phyloP scores from a whole-genome alignment of 2,329 filamentous ascomycete genomes.

The Botrytis byssoidea region DNA sequence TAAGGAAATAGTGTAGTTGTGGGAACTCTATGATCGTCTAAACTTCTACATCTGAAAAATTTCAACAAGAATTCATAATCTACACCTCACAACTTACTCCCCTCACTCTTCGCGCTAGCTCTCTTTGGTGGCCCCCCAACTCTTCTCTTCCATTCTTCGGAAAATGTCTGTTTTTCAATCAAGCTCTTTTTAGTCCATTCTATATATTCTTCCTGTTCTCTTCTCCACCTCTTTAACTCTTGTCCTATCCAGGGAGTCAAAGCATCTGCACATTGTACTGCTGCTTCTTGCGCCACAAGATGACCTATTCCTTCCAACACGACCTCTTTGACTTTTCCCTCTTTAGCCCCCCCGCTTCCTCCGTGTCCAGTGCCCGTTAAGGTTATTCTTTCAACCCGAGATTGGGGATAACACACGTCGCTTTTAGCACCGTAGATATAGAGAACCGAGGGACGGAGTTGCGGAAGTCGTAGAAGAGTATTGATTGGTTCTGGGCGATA shows the following conservation, averaged over 20 bases:
- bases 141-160: constrained; percentile 51
- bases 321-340: constrained; percentile 66
- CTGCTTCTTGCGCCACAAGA: constrained; percentile 79
- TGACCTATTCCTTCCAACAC: constrained; percentile 68
- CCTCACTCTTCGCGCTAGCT: not conserved
- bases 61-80: not conserved
- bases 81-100: constrained; percentile 15
- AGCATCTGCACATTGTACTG: constrained; percentile 61
- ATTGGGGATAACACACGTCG: constrained; percentile 51
- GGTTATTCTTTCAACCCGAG: constrained; percentile 58
- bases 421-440: constrained; percentile 67
- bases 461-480: constrained; percentile 56
- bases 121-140: constrained; percentile 27
- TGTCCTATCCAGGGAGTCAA: constrained; percentile 55
- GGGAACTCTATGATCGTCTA: not conserved
- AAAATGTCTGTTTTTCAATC: constrained; percentile 56
- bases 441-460: constrained; percentile 62
- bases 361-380: constrained; percentile 64
- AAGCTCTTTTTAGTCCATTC: constrained; percentile 52
- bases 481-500: constrained; percentile 64
- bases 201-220: constrained; percentile 56
- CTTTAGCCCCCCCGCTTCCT: constrained; percentile 63
- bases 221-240: constrained; percentile 58
- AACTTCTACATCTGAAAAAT: not conserved
- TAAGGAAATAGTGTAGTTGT: not conserved